Evolutionary conservation across 805 yeast genomes (phyloP).

Genomic region (Wickerhamomyces queroliae): DNA sequence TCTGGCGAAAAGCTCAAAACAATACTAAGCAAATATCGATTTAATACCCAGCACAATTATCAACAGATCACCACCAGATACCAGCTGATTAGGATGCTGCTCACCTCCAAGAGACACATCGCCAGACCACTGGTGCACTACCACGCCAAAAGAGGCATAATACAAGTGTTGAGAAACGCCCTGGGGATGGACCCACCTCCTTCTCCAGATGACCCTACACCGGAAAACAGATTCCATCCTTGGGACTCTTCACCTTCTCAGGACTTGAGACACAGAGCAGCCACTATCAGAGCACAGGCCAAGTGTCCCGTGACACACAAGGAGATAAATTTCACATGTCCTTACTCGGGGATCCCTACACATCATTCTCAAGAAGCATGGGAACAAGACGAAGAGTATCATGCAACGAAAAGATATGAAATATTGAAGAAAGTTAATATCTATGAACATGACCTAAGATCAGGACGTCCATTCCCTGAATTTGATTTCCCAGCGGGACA

Average conservation of each 20-base stretch:
- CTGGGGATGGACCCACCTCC: slow-evolving; percentile 59
- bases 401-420: slow-evolving; percentile 58
- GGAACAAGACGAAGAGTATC: slow-evolving; percentile 75
- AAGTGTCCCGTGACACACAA: slow-evolving; percentile 85
- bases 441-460: slow-evolving; percentile 90
- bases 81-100: neutral
- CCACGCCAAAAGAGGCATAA: slow-evolving; percentile 20
- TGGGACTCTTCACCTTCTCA: slow-evolving; percentile 93
- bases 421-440: slow-evolving; percentile 80
- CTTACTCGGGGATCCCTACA: slow-evolving; percentile 93
- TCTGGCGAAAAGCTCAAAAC: too few species aligned
- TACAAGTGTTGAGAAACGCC: slow-evolving; percentile 38
- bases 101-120: neutral
- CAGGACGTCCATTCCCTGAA: slow-evolving; percentile 93
- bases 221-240: slow-evolving; percentile 67
- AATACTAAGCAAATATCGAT: too few species aligned
- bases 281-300: slow-evolving; percentile 80
- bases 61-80: too few species aligned
- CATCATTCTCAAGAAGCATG: slow-evolving; percentile 89
- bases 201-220: slow-evolving; percentile 61
- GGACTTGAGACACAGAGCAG: slow-evolving; percentile 87
- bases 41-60: too few species aligned
- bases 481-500: slow-evolving; percentile 86
- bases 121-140: neutral
- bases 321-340: slow-evolving; percentile 82